Evolutionary conservation across 192 early-diverging fungal species (phyloP), one percentile per base, ranked within the genome.

Genomic region (Coemansia sp.): DNA sequence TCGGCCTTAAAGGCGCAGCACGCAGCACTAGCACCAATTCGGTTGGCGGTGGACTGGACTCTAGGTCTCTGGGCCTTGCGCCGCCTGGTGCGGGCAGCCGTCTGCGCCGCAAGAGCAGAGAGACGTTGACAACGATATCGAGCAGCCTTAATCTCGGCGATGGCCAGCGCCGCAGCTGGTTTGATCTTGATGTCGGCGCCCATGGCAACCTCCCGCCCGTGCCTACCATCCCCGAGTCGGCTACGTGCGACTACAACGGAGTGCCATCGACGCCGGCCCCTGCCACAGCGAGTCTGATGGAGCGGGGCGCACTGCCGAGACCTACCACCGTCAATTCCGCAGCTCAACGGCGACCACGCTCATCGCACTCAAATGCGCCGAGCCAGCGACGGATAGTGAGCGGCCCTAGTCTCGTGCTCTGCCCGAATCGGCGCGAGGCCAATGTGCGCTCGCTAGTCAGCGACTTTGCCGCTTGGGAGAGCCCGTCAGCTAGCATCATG

Each of bases 381-480:
- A 61, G 67, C 6, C 71, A 73, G 29, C 56, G 61, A 22, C 68
- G 73, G n/a, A 64, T 73, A 17, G 72, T 59, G 53, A 76, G 73
- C 54, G 42, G 61, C 9, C 32, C 56, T 3, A 61, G 68, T n/a
- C 35, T 70, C 24, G 43, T 58, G 47, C 66, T 76, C 51, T 69
- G 73, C 6, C 79, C 74, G 11, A 70, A 20, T 32, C 79, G 79
- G 10, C 63, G 65, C 32, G 79, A 82, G 24, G 32, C 79, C 25
- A 59, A 65, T 17, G 79, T 82, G 54, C 73, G 79, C 9, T 64
- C 70, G 29, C 64, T 82, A 47, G 47, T 82, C 54, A 76, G 74
- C 61, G 79, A 82, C 51, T 82, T 82, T 82, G 79, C 79, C 1
- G 35, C 60, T 9, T 82, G 79, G 79, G 79, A 82, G 70, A 82